These are phyloP conservation scores for Pterocarpus macrocarpus DNA, from an alignment of 306 rosid species.

Conservation along the genomic window DNA sequence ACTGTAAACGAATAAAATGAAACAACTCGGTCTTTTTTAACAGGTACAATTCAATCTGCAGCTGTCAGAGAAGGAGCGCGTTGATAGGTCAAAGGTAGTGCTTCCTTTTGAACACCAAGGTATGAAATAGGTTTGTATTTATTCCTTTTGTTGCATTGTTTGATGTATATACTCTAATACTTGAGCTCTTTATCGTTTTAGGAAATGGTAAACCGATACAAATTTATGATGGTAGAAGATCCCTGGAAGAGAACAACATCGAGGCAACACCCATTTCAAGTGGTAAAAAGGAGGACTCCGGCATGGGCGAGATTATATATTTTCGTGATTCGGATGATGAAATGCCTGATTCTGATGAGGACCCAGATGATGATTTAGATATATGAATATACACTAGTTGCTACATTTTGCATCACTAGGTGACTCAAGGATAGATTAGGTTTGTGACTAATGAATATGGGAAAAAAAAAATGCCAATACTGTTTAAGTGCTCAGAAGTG, in stretches of 20 bases:
- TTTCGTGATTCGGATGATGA: slow-evolving; percentile 94
- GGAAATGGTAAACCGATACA: slow-evolving; percentile 84
- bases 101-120: slow-evolving; percentile 99
- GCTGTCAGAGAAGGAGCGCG: slow-evolving; percentile 89
- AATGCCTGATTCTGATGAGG: slow-evolving; percentile 99
- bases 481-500: slow-evolving; percentile 9
- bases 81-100: slow-evolving; percentile 86
- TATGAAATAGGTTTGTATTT: slow-evolving; percentile 43
- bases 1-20: slow-evolving; percentile 11
- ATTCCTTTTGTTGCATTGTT: not conserved
- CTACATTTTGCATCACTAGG: slow-evolving; percentile 15
- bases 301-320: slow-evolving; percentile 88
- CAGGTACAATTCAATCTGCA: slow-evolving; percentile 92
- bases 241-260: slow-evolving; percentile 56
- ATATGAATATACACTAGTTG: slow-evolving; percentile 55
- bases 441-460: slow-evolving; percentile 9
- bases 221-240: slow-evolving; percentile 90
- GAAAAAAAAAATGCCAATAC: not conserved
- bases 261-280: slow-evolving; percentile 53
- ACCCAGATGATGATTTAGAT: slow-evolving; percentile 97
- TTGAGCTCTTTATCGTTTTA: slow-evolving; percentile 43
- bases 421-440: slow-evolving; percentile 32
- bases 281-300: slow-evolving; percentile 56
- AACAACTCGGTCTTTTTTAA: slow-evolving; percentile 29
- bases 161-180: slow-evolving; percentile 15